Base-by-base conservation (phyloP, 345 rosid species). In the Bruguiera parviflora region DNA sequence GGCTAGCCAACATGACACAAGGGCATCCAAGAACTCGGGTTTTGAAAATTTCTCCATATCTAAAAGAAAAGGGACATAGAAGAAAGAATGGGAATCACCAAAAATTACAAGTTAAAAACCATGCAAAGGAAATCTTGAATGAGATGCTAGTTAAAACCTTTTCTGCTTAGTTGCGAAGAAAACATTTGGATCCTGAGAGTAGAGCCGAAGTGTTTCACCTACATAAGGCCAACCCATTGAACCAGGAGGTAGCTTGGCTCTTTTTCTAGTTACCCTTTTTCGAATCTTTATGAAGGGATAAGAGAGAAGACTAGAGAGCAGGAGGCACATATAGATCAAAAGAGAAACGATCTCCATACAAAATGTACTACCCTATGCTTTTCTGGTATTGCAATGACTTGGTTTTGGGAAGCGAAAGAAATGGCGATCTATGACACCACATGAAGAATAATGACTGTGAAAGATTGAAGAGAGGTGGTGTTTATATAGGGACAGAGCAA, bases 1-100 rank as follows among this genome's bases (percentile, higher is more conserved):
- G 96, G 58, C 92, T 87, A 20, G 88, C 85, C 69, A 90, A 66
- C 96, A 93, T 85, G n/a, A 90, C 87, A n/a, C 97, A 86, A 35
- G 93, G 92, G 68, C 88, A 93, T 10, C 98, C 89, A 2, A 90
- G 84, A 70, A 90, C 79, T 74, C 79, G 79, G 21, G 91, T 87
- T 80, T 90, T 93, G 82, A 93, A 93, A 59, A 90, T 88, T 47
- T 90, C 96, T 57, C 98, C 96, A 37, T 89, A 86, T 61, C 98
- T 92, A 58, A 78, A 61, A 56, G 6, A 27, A 21, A 63, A 64
- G 8, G 43, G 59, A 73, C 8, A 5, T 9, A 20, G 60, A 60
- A 11, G 22, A 28, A 43, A 13, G 18, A 18, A 46, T 15, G 13
- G 32, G 49, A 35, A 28, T 8, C 29, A 24, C 18, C 37, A 28